Base-by-base conservation (phyloP, 768 basidiomycete species). In the Pulveroboletus ravenelii region DNA sequence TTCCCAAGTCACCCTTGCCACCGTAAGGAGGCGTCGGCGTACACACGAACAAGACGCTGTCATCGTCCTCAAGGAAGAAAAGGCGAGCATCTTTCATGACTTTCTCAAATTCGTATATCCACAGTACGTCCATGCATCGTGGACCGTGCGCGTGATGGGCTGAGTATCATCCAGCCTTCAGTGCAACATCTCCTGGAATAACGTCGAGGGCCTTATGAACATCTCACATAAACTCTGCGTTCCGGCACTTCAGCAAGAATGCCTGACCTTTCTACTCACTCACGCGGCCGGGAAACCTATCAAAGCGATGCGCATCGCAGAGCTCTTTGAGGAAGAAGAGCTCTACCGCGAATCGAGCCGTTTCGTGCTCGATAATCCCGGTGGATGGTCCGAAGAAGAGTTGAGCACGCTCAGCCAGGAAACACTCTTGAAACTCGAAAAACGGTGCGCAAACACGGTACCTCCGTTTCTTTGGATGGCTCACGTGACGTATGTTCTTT, bases 171-270 rank as follows among this genome's bases (percentile, higher is more conserved):
- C 39, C 59, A 89, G 87, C 56, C 75, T 94, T 48, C 88, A 93
- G 56, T 95, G 93, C 70, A 89, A 89, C 9, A 93, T 95, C 47
- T 87, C 90, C 0, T 97, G 93, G 91, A 89, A 90, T 59, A 96
- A 96, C 65, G 94, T 92, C 25, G 92, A 91, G 59, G 85, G 86
- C 36, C 78, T 92, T 37, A 87, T 93, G 82, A 90, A 93, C 62
- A 86, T 95, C 18, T 84, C 91, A 3, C 84, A 89, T 68, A 94
- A 93, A 63, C 82, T 95, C 48, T 88, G 87, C 54, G 88, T 90
- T 5, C 84, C 89, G 2, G 73, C 87, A 3, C 75, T 96, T 36
- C 88, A 91, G 62, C 78, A 79, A 38, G 83, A 89, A 62, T 95
- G 92, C 67, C 78, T 89, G 29, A 82, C 80, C 3, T 97, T 96